A percentile compares a stretch with the other conserved stretches of the same genome.
phyloP scores from a whole-genome alignment of 345 rosid genomes.

The Lepidium sativum region DNA sequence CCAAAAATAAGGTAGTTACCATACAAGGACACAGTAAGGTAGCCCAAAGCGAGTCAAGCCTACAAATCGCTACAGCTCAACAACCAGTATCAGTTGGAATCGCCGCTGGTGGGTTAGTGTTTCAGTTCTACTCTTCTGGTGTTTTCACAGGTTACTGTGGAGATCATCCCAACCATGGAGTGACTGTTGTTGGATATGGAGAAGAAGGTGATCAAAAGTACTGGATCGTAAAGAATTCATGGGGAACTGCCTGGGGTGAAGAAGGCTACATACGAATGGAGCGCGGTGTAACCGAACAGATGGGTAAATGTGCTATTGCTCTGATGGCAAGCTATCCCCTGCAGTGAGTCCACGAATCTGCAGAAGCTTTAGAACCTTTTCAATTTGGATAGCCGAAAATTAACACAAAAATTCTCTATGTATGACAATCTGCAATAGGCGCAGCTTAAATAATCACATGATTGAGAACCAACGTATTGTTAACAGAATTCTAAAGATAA shows the following conservation, averaged over 20 bases:
- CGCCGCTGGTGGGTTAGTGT: slow-evolving; percentile 52
- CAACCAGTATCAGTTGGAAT: slow-evolving; percentile 88
- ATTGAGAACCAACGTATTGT: background rate
- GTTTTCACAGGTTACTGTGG: slow-evolving; percentile 60
- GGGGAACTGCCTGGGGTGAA: slow-evolving; percentile 92
- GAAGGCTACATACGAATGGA: slow-evolving; percentile 61
- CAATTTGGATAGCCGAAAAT: background rate
- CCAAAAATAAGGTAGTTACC: slow-evolving; percentile 30
- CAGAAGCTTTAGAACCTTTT: slow-evolving; percentile 9
- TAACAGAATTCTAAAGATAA: background rate
- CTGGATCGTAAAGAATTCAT: slow-evolving; percentile 86
- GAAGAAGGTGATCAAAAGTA: slow-evolving; percentile 34
- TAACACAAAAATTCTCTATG: background rate
- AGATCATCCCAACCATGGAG: slow-evolving; percentile 63
- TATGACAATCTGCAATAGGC: slow-evolving; percentile 21
- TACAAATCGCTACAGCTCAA: slow-evolving; percentile 45
- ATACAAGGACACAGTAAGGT: slow-evolving; percentile 42
- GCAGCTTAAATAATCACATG: slow-evolving; percentile 16
- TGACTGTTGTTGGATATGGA: slow-evolving; percentile 72
- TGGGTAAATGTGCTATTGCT: slow-evolving; percentile 74
- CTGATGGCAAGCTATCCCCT: slow-evolving; percentile 67
- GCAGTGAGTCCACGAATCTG: slow-evolving; percentile 27
- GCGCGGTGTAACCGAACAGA: slow-evolving; percentile 27
- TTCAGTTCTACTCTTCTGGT: slow-evolving; percentile 67
- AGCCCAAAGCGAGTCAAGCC: slow-evolving; percentile 40